Conservation (phyloP, 164 flowering plant species). For the Sextonia rubra region DNA sequence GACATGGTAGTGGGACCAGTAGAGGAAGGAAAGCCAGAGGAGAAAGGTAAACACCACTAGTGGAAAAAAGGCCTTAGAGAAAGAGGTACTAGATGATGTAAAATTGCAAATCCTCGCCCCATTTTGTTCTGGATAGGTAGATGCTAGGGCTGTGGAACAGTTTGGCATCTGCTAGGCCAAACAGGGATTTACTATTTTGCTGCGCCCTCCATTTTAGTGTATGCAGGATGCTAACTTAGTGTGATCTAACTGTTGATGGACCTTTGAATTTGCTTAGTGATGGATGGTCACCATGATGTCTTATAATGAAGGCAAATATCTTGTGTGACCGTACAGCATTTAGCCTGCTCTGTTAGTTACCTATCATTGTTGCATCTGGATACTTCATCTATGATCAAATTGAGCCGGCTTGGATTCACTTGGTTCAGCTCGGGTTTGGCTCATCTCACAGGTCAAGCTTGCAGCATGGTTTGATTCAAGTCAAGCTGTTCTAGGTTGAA, state of each 20-base stretch:
- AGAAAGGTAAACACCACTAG: background rate
- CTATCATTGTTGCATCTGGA: too few relatives aligned
- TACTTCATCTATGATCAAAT: too few relatives aligned
- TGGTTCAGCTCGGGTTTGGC: too few relatives aligned
- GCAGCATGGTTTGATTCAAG: too few relatives aligned
- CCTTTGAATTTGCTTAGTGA: background rate
- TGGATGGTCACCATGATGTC: background rate
- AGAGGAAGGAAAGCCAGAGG: slow-evolving; percentile 8
- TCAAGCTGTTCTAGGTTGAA: too few relatives aligned
- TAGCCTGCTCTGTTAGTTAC: too few relatives aligned
- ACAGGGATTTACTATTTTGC: too few relatives aligned
- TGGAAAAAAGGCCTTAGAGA: slow-evolving; percentile 10
- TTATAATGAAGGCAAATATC: background rate
- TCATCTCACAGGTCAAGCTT: too few relatives aligned
- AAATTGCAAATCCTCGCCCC: background rate
- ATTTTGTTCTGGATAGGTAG: background rate
- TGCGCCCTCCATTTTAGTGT: background rate
- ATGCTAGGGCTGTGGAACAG: background rate
- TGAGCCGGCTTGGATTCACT: too few relatives aligned
- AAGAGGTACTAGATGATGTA: background rate
- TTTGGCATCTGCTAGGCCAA: too few relatives aligned
- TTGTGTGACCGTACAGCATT: background rate
- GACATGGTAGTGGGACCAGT: slow-evolving; percentile 6
- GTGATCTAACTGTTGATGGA: background rate
- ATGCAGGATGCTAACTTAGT: background rate